Base-by-base conservation (phyloP, 2,329 filamentous ascomycete species). In the Pezicula neosporulosa region DNA sequence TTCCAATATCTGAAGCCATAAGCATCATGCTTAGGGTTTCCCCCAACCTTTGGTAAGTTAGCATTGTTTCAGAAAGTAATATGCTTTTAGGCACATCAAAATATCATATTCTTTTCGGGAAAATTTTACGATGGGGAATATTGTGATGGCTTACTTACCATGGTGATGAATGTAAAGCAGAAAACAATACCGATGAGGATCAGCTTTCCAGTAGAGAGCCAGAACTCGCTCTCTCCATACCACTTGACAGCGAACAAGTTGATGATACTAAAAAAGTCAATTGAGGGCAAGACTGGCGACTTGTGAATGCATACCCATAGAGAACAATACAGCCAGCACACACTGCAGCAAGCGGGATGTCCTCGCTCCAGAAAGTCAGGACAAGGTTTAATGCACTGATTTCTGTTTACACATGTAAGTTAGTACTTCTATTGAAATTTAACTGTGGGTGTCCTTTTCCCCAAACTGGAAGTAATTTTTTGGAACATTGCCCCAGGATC, bases 201-300 rank as follows among this genome's bases (percentile, higher is more conserved):
- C 6, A 63, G 45, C 44, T 63, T 63, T 3, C 61, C 61, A 21
- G 53, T 52, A 19, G 80, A 78, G 3, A 84, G 71, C 78, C 78
- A 85, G 61, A 92, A 92, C 63, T 92, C 88, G 10, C 85, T 80
- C 64, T 89, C 85, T 56, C 86, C 85, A 60, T 83, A 88, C 69
- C 72, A 82, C 55, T 81, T 76, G 35, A 87, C 83, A 28, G 82
- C 82, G 54, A 88, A 77, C 39, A 87, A 61, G 60, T 89, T 89
- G 60, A 88, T 72, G 41, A 72, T 61, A 61, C 75, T 77, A 55
- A 48, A 48, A 50, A 61, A 59, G 55, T 46, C 21, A 56, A 39
- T 54, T 18, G 19, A 16, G 9, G 18, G n/a, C 37, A 33, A 19
- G 18, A 46, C 4, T 13, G 12, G 10, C 27, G 2, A 3, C 33